Evolutionary conservation across 805 yeast genomes (phyloP).

Genomic region (Jamesozyma jinghongensis): DNA sequence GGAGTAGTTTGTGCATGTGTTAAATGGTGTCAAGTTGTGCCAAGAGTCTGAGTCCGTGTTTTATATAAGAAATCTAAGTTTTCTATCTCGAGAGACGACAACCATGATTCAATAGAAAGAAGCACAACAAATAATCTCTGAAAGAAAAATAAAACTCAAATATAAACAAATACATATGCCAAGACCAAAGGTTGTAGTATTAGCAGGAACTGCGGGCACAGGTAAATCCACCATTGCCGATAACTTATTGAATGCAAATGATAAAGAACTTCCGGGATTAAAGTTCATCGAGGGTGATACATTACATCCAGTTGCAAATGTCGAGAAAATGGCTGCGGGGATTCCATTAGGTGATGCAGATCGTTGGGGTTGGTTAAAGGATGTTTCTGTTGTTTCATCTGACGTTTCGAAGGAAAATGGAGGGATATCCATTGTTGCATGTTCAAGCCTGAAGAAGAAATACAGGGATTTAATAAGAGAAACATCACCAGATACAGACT

Average conservation of each 20-base stretch:
- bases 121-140: neutral
- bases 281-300: constrained; percentile 80
- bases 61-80: too few relatives aligned
- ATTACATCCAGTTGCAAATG: constrained; percentile 62
- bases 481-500: constrained; percentile 29
- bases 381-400: constrained; percentile 38
- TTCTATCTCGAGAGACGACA: too few relatives aligned
- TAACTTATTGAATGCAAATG: constrained; percentile 33
- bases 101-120: too few relatives aligned
- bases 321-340: constrained; percentile 76
- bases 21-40: too few relatives aligned
- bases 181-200: constrained; percentile 38
- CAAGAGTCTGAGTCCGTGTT: too few relatives aligned
- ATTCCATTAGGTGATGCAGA: constrained; percentile 82
- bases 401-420: constrained; percentile 28
- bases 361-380: constrained; percentile 80
- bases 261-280: constrained; percentile 31
- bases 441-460: constrained; percentile 71
- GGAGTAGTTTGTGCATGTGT: too few relatives aligned
- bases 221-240: constrained; percentile 81
- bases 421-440: constrained; percentile 48
- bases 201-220: constrained; percentile 96
- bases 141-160: too few relatives aligned
- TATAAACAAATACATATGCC: constrained; percentile 1
- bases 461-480: constrained; percentile 58